Conservation (phyloP, 805 yeast species). For the Nematodospora valgi region DNA sequence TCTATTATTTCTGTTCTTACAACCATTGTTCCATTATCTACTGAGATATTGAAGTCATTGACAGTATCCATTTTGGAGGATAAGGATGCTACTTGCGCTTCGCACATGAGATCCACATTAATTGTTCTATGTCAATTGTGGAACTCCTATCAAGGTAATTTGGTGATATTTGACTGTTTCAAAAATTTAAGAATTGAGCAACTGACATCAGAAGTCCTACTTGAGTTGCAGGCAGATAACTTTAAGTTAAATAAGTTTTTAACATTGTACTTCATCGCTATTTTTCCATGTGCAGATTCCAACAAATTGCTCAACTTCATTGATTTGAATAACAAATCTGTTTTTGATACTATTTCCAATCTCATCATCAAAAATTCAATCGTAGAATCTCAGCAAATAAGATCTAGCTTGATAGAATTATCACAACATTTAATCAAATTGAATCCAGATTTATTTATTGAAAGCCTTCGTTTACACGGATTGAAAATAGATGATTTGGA, state of each 20-base stretch:
- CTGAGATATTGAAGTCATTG: slow-evolving; percentile 26
- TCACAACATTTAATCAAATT: slow-evolving; percentile 17
- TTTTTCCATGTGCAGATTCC: slow-evolving; percentile 18
- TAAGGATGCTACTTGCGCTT: slow-evolving; percentile 17
- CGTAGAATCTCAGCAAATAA: slow-evolving; percentile 14
- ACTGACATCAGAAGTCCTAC: slow-evolving; percentile 2
- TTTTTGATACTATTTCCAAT: slow-evolving; percentile 6
- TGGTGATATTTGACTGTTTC: slow-evolving; percentile 16
- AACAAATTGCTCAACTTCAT: slow-evolving; percentile 21
- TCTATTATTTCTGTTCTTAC: slow-evolving; percentile 76
- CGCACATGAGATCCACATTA: slow-evolving; percentile 28
- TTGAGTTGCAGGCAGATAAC: slow-evolving; percentile 20
- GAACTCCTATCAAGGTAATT: slow-evolving; percentile 17
- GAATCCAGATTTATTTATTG: slow-evolving; percentile 19
- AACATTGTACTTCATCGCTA: slow-evolving; percentile 24
- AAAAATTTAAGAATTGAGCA: slow-evolving; percentile 11
- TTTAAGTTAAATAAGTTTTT: slow-evolving; percentile 30
- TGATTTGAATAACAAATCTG: slow-evolving; percentile 13
- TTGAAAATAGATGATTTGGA: slow-evolving; percentile 33
- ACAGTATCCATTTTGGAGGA: slow-evolving; percentile 32
- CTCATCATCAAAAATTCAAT: slow-evolving; percentile 7
- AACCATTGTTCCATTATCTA: slow-evolving; percentile 60
- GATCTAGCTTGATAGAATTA: slow-evolving; percentile 14
- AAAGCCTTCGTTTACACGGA: slow-evolving; percentile 16
- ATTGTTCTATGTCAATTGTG: slow-evolving; percentile 42